These are phyloP conservation scores for Ceratobasidium sp. DNA, from an alignment of 1,284 basidiomycete genomes.

Conservation along the genomic window DNA sequence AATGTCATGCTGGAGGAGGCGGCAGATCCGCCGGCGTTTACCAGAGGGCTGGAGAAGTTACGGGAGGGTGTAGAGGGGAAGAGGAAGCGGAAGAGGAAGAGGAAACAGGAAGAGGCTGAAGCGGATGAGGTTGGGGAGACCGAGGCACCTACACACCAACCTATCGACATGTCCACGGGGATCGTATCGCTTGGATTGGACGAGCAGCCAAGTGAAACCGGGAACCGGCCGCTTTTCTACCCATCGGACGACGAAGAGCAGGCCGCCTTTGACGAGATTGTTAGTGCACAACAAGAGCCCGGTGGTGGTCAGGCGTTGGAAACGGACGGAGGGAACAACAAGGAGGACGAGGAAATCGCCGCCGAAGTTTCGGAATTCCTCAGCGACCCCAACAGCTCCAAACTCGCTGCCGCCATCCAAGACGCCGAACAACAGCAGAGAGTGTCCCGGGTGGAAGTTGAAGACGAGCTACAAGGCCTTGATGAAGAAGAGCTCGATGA, in stretches of 20 bases:
- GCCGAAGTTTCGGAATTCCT: slow-evolving; percentile 68
- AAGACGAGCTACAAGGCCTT: slow-evolving; percentile 78
- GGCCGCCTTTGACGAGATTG: slow-evolving; percentile 48
- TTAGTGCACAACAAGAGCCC: slow-evolving; percentile 50
- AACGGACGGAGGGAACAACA: slow-evolving; percentile 31
- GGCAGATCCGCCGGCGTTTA: slow-evolving; percentile 90
- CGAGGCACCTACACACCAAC: slow-evolving; percentile 13
- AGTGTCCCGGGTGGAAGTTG: slow-evolving; percentile 58
- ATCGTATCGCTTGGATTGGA: slow-evolving; percentile 32
- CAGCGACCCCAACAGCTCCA: slow-evolving; percentile 65
- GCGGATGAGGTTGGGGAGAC: slow-evolving; percentile 38
- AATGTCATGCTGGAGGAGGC: slow-evolving; percentile 92
- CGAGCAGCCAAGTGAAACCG: slow-evolving; percentile 35
- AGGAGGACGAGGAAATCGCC: slow-evolving; percentile 54
- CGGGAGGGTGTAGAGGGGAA: slow-evolving; percentile 60
- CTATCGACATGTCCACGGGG: slow-evolving; percentile 30
- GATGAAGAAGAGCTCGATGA: slow-evolving; percentile 94
- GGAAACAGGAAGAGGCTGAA: slow-evolving; percentile 51
- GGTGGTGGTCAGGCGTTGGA: slow-evolving; percentile 51
- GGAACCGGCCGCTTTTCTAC: slow-evolving; percentile 45
- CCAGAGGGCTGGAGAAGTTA: slow-evolving; percentile 76
- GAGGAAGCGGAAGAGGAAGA: slow-evolving; percentile 51
- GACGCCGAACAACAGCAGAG: slow-evolving; percentile 65
- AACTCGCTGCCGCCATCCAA: slow-evolving; percentile 68
- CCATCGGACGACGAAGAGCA: slow-evolving; percentile 51